A percentile compares a stretch with the other conserved stretches of the same genome.
Conservation (phyloP, 768 basidiomycete genomes). For the Tulasnella sp. region DNA sequence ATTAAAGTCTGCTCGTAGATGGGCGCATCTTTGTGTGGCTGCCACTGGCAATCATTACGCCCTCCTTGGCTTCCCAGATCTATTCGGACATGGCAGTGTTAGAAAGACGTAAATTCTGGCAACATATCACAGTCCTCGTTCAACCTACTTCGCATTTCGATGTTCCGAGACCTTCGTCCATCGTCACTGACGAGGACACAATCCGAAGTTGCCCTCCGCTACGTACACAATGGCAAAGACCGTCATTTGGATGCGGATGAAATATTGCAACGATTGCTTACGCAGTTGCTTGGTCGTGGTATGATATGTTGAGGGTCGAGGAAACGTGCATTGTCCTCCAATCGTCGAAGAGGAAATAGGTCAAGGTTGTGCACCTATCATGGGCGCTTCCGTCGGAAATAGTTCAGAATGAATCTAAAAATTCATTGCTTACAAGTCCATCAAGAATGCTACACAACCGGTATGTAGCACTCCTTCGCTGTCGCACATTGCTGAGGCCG, state of each 20-base stretch:
- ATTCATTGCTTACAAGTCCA: conserved; percentile 3
- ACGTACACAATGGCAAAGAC: neutral
- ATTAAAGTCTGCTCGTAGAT: neutral
- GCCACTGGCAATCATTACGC: conserved; percentile 5
- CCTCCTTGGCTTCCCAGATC: conserved; percentile 15
- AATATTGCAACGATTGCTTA: neutral
- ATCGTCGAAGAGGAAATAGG: conserved; percentile 3
- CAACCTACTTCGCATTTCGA: conserved; percentile 15
- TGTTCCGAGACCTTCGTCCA: conserved; percentile 1
- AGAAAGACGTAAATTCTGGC: neutral
- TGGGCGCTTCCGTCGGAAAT: neutral
- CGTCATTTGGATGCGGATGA: neutral
- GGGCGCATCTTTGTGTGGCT: conserved; percentile 10
- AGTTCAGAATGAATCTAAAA: neutral
- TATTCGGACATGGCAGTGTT: neutral
- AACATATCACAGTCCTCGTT: neutral
- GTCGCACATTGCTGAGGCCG: neutral
- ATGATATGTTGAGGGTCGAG: conserved; percentile 4
- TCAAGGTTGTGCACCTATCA: neutral
- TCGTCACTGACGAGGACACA: neutral
- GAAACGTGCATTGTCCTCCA: conserved; percentile 9
- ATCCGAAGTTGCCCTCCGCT: conserved; percentile 4
- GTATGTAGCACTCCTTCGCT: neutral
- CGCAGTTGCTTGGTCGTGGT: neutral
- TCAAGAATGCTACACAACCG: conserved; percentile 9